Evolutionary conservation across 2,329 filamentous ascomycete genomes (phyloP).

Genomic region (Colletotrichum liaoningense): DNA sequence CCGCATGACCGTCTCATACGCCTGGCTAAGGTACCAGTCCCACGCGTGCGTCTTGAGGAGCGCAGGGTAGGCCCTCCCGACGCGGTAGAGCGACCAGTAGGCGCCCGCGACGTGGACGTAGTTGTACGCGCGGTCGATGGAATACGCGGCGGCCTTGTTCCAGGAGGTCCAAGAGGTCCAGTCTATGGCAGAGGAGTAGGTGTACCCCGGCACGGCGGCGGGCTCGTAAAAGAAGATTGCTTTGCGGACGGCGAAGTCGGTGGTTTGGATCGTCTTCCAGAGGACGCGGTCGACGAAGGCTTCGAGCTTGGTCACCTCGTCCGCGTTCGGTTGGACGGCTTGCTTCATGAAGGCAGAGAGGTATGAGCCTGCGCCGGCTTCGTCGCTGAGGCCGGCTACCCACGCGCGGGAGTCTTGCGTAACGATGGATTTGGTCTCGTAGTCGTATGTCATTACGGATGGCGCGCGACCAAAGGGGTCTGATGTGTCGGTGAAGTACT

Average conservation of each 20-base stretch:
- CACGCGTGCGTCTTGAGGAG: constrained; percentile 54
- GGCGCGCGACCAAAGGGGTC: constrained; percentile 66
- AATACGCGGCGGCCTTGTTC: constrained; percentile 57
- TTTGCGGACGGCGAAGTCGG: constrained; percentile 61
- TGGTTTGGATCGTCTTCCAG: constrained; percentile 58
- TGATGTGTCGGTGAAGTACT: constrained; percentile 61
- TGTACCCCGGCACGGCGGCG: constrained; percentile 51
- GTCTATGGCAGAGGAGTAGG: constrained; percentile 55
- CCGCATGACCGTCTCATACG: constrained; percentile 60
- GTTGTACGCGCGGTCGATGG: constrained; percentile 65
- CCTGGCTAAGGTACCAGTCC: constrained; percentile 66
- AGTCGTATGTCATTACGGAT: constrained; percentile 69
- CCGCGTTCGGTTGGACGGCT: constrained; percentile 57
- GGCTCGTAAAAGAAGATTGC: constrained; percentile 69
- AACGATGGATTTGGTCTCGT: constrained; percentile 54
- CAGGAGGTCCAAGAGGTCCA: constrained; percentile 65
- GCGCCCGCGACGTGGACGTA: constrained; percentile 67
- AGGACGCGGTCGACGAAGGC: constrained; percentile 63
- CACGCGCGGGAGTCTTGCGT: constrained; percentile 63
- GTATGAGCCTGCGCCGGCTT: constrained; percentile 67
- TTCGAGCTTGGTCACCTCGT: constrained; percentile 64
- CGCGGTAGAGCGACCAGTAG: constrained; percentile 69
- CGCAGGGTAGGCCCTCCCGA: constrained; percentile 59
- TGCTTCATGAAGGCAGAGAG: constrained; percentile 68
- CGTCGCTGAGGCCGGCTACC: constrained; percentile 70